phyloP scores from a whole-genome alignment of 805 yeast genomes.

The Scheffersomyces stipitis region DNA sequence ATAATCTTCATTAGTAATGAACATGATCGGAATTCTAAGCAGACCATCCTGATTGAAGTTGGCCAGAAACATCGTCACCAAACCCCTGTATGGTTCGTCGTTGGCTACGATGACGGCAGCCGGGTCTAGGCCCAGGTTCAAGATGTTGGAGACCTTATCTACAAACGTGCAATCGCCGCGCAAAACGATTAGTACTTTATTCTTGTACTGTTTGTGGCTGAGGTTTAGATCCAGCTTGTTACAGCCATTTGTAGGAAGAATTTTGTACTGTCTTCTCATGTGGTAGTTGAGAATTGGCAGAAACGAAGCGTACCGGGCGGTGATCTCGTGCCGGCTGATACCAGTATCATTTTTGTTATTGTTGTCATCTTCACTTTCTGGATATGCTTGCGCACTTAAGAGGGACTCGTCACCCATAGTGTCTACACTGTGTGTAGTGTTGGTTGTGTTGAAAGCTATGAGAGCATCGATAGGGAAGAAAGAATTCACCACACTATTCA shows the following conservation, averaged over 20 bases:
- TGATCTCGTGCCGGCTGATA: too few species aligned
- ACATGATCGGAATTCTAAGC: slow-evolving; percentile 47
- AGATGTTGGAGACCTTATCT: slow-evolving; percentile 47
- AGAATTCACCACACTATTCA: slow-evolving; percentile 35
- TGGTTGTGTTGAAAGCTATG: slow-evolving; percentile 29
- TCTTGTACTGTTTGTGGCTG: slow-evolving; percentile 15
- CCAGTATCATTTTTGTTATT: too few species aligned
- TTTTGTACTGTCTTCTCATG: slow-evolving; percentile 22
- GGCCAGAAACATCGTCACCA: slow-evolving; percentile 55
- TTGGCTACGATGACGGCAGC: slow-evolving; percentile 57
- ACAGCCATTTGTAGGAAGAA: slow-evolving; percentile 28
- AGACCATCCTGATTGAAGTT: slow-evolving; percentile 39
- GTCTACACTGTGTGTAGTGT: slow-evolving; percentile 14
- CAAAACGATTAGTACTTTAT: slow-evolving; percentile 28
- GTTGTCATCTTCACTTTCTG: too few species aligned
- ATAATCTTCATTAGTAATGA: slow-evolving; percentile 48
- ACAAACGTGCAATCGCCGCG: slow-evolving; percentile 43
- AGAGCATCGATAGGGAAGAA: slow-evolving; percentile 43
- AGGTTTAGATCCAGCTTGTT: slow-evolving; percentile 5
- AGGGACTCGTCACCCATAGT: too few species aligned
- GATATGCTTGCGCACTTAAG: too few species aligned
- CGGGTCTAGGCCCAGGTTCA: slow-evolving; percentile 36
- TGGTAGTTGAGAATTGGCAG: slow-evolving; percentile 31
- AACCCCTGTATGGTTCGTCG: slow-evolving; percentile 44
- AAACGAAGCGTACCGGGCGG: slow-evolving; percentile 43